These are phyloP conservation scores for Inga oerstediana DNA, from an alignment of 306 rosid genomes.

Conservation along the genomic window DNA sequence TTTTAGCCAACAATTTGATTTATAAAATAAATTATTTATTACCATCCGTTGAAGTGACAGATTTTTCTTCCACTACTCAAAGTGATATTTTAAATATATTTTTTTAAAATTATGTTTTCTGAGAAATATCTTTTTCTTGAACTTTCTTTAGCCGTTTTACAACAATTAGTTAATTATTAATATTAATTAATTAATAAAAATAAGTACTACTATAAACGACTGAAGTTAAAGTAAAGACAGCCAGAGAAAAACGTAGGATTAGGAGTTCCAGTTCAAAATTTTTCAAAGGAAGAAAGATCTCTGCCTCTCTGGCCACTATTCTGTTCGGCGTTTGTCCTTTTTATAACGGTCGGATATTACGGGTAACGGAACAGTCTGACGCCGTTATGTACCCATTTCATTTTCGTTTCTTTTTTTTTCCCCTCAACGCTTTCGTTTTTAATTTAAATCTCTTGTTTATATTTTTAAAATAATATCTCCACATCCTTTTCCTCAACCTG, in stretches of 20 bases:
- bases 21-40: not conserved
- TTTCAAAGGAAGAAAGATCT: not conserved
- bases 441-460: not conserved
- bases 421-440: not conserved
- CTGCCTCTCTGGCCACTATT: not conserved
- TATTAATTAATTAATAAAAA: not conserved
- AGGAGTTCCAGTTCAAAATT: conserved; percentile 1
- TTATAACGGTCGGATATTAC: conserved; percentile 30
- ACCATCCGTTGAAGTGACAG: not conserved
- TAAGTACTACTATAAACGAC: not conserved
- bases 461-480: not conserved
- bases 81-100: not conserved
- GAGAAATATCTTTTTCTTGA: not conserved
- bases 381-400: conserved; percentile 9
- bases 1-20: not conserved
- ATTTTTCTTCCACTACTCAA: not conserved
- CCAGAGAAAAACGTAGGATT: not conserved
- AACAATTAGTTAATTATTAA: not conserved
- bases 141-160: not conserved
- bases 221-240: not conserved
- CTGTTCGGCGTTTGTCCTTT: conserved; percentile 13
- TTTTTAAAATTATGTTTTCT: no score
- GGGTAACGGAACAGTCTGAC: conserved; percentile 5
- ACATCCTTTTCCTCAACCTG: not conserved
- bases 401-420: not conserved